Conservation (phyloP, 192 early-diverging fungal genomes). For the Neocallimastix lanati region DNA sequence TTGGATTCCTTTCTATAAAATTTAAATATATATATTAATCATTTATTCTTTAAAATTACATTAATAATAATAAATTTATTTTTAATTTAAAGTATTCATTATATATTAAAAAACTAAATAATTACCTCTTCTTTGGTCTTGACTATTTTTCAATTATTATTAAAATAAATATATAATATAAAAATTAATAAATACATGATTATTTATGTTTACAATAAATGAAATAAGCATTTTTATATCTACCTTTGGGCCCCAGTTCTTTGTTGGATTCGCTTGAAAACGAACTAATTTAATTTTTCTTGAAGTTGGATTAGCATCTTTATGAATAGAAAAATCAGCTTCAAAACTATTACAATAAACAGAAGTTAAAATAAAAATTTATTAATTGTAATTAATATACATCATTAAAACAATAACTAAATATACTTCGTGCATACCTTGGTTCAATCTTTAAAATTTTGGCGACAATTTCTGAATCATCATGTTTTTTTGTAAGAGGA, state of each 20-base stretch:
- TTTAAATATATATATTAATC: background rate
- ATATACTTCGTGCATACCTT: too few species aligned
- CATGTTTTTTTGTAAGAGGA: slow-evolving; percentile 45
- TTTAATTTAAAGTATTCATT: too few species aligned
- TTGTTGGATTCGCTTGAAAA: slow-evolving; percentile 88
- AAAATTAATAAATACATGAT: too few species aligned
- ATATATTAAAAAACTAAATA: too few species aligned
- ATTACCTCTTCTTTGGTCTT: background rate
- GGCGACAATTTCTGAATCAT: slow-evolving; percentile 42
- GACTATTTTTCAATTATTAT: background rate
- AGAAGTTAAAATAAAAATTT: too few species aligned
- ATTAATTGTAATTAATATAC: too few species aligned
- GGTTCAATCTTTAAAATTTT: slow-evolving; percentile 29
- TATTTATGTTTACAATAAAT: too few species aligned
- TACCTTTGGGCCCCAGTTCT: slow-evolving; percentile 90
- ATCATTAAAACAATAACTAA: too few species aligned
- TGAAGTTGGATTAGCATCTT: slow-evolving; percentile 53
- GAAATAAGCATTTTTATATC: too few species aligned
- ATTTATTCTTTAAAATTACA: too few species aligned
- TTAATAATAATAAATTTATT: background rate
- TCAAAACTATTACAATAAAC: slow-evolving; percentile 26
- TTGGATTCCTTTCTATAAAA: background rate
- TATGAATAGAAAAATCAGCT: slow-evolving; percentile 57
- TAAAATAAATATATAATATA: too few species aligned
- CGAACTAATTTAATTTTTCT: slow-evolving; percentile 67